phyloP scores from a whole-genome alignment of 2,329 filamentous ascomycete species.

The Aureobasidium sp. region DNA sequence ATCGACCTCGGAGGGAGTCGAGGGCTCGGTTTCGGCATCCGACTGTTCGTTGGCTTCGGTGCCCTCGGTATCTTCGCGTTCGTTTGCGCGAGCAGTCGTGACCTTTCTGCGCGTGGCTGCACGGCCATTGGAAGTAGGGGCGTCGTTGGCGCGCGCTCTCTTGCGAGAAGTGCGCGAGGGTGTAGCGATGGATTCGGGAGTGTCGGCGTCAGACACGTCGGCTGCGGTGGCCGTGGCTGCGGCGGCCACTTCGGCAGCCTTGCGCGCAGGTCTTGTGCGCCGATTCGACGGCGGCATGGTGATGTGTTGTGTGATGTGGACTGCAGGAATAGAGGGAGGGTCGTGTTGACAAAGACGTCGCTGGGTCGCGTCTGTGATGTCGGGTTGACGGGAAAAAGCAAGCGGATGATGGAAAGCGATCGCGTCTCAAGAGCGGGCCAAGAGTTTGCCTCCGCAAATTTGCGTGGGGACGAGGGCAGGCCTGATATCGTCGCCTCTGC shows the following conservation, averaged over 20 bases:
- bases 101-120: conserved; percentile 28
- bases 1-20: conserved; percentile 36
- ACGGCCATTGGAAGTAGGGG: conserved; percentile 16
- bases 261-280: conserved; percentile 17
- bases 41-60: conserved; percentile 33
- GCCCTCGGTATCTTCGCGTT: conserved; percentile 32
- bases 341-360: conserved; percentile 8
- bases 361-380: conserved; percentile 10
- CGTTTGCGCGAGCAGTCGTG: conserved; percentile 26
- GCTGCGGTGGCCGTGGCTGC: conserved; percentile 16
- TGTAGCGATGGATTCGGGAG: conserved; percentile 42
- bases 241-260: conserved; percentile 16
- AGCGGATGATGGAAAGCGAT: not conserved
- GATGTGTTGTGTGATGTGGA: not conserved
- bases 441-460: conserved; percentile 15
- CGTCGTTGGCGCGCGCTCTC: conserved; percentile 31
- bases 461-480: not conserved
- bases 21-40: conserved; percentile 32
- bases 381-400: conserved; percentile 12
- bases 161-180: conserved; percentile 43
- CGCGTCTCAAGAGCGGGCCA: conserved; percentile 9
- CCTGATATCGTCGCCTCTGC: not conserved
- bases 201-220: conserved; percentile 34
- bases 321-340: not conserved
- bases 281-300: conserved; percentile 18